Evolutionary conservation across 176 grass and related monocot species (phyloP).

Genomic region (Cenchrus purpureus): DNA sequence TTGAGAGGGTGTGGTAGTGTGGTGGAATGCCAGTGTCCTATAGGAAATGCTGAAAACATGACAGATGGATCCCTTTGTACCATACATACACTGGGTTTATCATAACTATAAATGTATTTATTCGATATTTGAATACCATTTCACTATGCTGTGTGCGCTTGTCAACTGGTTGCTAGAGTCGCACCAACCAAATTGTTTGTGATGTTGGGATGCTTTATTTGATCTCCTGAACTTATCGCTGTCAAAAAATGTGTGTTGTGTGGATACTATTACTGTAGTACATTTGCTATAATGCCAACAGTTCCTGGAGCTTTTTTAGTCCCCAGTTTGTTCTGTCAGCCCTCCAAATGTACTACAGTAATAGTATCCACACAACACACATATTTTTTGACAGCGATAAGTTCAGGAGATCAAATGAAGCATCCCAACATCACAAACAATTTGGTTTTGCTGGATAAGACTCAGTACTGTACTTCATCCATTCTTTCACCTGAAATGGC

Average conservation of each 20-base stretch:
- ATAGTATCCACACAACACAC: neutral
- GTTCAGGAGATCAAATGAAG: neutral
- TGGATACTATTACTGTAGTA: neutral
- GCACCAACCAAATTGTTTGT: neutral
- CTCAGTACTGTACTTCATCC: constrained; percentile 92
- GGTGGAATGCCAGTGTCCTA: neutral
- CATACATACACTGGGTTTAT: constrained; percentile 15
- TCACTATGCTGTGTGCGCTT: neutral
- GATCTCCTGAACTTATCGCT: neutral
- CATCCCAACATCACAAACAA: constrained; percentile 8
- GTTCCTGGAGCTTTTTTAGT: neutral
- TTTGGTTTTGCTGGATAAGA: constrained; percentile 83
- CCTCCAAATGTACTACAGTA: neutral
- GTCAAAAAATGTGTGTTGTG: neutral
- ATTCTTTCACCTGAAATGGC: constrained; percentile 99
- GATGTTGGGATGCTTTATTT: constrained; percentile 10
- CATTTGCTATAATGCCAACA: neutral
- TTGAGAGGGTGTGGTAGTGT: constrained; percentile 21
- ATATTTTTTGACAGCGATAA: neutral
- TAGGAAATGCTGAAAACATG: constrained; percentile 15
- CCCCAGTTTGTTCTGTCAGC: neutral
- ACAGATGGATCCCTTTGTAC: constrained; percentile 45
- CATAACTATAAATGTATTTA: constrained; percentile 34
- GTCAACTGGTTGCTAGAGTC: neutral
- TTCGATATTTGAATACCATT: constrained; percentile 7